phyloP scores from a whole-genome alignment of 202 grass and related monocot genomes.

The Digitaria exilis region DNA sequence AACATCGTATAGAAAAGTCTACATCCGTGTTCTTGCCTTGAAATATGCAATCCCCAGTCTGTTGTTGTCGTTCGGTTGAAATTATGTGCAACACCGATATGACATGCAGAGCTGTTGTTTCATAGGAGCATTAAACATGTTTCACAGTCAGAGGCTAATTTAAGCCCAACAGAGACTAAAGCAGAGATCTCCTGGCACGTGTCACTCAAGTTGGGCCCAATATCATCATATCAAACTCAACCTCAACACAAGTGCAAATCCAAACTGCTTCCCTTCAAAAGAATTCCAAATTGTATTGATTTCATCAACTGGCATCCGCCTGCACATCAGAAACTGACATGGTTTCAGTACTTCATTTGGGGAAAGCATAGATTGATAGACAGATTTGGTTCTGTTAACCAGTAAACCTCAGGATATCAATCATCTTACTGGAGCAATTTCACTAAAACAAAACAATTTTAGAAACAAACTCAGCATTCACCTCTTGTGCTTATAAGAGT shows the following conservation, averaged over 20 bases:
- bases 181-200: background rate
- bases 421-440: background rate
- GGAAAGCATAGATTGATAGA: background rate
- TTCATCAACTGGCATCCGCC: slow-evolving; percentile 9
- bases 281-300: slow-evolving; percentile 2
- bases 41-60: slow-evolving; percentile 13
- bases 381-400: background rate
- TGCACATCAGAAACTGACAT: background rate
- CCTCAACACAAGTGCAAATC: background rate
- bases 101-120: background rate
- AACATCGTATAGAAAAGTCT: slow-evolving; percentile 30
- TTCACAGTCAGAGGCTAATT: background rate
- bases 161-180: slow-evolving; percentile 30
- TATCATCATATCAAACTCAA: slow-evolving; percentile 4
- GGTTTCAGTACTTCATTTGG: background rate
- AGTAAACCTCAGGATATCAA: background rate
- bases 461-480: background rate
- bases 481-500: background rate
- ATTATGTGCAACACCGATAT: background rate
- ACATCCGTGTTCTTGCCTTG: slow-evolving; percentile 21
- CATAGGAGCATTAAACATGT: background rate
- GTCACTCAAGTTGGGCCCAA: background rate
- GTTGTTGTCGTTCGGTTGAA: slow-evolving; percentile 16
- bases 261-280: background rate
- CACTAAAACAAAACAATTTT: background rate